phyloP scores from a whole-genome alignment of 2,329 filamentous ascomycete species.

The Colletotrichum sp. region DNA sequence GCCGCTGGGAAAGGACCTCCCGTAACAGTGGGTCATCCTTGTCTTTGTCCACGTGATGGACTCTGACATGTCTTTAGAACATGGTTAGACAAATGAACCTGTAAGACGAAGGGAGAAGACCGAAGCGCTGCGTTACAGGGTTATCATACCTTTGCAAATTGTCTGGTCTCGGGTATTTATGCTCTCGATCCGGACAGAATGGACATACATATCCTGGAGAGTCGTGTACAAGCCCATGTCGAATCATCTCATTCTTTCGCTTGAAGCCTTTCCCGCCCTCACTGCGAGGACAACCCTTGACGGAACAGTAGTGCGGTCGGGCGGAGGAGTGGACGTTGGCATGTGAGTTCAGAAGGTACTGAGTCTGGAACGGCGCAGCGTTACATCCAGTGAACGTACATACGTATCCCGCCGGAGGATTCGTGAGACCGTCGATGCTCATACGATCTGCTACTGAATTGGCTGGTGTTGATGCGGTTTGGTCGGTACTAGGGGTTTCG shows the following conservation, averaged over 20 bases:
- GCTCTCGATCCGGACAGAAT: conserved; percentile 91
- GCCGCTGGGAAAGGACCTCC: conserved; percentile 84
- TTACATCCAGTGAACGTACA: conserved; percentile 70
- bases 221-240: conserved; percentile 86
- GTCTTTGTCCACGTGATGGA: conserved; percentile 88
- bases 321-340: conserved; percentile 73
- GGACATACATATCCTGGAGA: conserved; percentile 96
- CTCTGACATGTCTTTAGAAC: conserved; percentile 78
- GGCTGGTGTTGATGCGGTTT: conserved; percentile 46
- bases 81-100: not conserved
- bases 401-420: conserved; percentile 58
- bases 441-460: conserved; percentile 55
- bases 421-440: conserved; percentile 64
- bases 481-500: conserved; percentile 52
- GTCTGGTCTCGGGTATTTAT: conserved; percentile 93
- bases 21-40: conserved; percentile 84
- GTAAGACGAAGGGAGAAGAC: not conserved
- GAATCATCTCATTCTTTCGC: conserved; percentile 76
- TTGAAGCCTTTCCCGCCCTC: conserved; percentile 73
- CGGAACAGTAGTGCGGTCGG: conserved; percentile 70
- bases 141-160: conserved; percentile 84
- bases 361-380: conserved; percentile 77
- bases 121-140: not conserved
- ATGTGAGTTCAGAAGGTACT: conserved; percentile 80
- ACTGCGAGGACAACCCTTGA: conserved; percentile 65